These are phyloP conservation scores for Diaporthe sp. DNA, from an alignment of 2,329 filamentous ascomycete species.

Conservation along the genomic window DNA sequence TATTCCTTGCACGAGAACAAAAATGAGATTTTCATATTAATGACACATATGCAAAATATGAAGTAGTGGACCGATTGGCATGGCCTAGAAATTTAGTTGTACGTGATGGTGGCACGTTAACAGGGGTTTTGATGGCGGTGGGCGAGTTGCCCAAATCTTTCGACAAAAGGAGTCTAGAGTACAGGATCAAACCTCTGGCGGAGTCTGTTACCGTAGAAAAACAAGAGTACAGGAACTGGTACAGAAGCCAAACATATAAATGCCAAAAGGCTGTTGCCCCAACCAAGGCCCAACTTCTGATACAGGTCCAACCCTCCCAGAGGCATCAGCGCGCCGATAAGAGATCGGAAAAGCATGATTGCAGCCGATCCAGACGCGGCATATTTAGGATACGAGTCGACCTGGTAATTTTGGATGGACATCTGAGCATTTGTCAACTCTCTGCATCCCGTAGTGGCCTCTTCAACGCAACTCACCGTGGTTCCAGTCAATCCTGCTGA, in stretches of 20 bases:
- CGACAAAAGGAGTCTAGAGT: not conserved
- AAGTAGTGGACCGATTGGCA: too few species aligned
- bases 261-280: conserved; percentile 46
- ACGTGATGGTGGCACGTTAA: too few species aligned
- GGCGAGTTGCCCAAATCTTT: too few species aligned
- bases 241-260: conserved; percentile 43
- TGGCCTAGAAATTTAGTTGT: too few species aligned
- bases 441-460: not conserved
- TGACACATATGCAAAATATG: too few species aligned
- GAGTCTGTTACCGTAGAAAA: not conserved
- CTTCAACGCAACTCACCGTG: conserved; percentile 17
- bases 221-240: conserved; percentile 40
- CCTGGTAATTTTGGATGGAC: conserved; percentile 41
- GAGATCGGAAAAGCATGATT: conserved; percentile 43
- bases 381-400: conserved; percentile 40
- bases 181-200: not conserved
- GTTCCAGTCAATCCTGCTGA: conserved; percentile 54
- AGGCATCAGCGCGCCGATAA: conserved; percentile 39
- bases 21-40: too few species aligned
- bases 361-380: conserved; percentile 44
- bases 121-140: too few species aligned
- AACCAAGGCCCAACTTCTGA: conserved; percentile 43
- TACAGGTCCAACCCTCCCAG: conserved; percentile 43
- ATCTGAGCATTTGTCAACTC: conserved; percentile 15
- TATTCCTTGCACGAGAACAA: too few species aligned